These are phyloP conservation scores for Aphanomyces invadans DNA, from an alignment of 352 stramenopile species.

Conservation along the genomic window DNA sequence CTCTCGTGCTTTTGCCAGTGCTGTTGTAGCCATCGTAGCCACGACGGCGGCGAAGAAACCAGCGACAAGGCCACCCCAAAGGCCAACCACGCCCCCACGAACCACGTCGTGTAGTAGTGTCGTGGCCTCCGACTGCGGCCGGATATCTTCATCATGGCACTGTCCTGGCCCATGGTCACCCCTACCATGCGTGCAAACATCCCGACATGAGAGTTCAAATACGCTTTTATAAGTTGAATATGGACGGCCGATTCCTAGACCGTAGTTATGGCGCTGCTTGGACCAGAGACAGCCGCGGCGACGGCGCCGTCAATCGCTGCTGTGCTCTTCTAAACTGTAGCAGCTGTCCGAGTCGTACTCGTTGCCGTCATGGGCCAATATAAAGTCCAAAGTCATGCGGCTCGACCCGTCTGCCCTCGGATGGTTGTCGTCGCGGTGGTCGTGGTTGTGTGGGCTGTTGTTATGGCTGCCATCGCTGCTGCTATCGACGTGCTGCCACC, in stretches of 20 bases:
- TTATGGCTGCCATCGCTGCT: not conserved
- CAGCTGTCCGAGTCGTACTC: not conserved
- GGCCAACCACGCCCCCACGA: no score
- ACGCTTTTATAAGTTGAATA: no score
- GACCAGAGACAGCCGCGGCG: not conserved
- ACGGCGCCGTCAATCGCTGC: not conserved
- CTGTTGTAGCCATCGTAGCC: not conserved
- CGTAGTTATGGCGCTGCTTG: not conserved
- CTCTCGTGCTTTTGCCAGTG: conserved; percentile 3
- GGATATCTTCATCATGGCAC: no score
- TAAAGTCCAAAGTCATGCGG: conserved; percentile 17
- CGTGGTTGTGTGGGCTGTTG: not conserved
- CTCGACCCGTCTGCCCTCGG: not conserved
- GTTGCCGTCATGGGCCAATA: not conserved
- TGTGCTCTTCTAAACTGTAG: not conserved
- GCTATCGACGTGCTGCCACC: no score
- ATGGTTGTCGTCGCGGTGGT: not conserved
- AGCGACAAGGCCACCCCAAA: not conserved
- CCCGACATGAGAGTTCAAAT: no score
- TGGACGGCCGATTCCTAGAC: no score
- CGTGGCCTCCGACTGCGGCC: no score
- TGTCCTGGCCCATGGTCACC: no score
- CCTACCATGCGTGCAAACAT: no score
- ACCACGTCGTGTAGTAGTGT: conserved; percentile 9
- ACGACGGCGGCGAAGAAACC: not conserved